Evolutionary conservation across 1,139 yeast genomes (phyloP).

Genomic region (Hansenula anomala): DNA sequence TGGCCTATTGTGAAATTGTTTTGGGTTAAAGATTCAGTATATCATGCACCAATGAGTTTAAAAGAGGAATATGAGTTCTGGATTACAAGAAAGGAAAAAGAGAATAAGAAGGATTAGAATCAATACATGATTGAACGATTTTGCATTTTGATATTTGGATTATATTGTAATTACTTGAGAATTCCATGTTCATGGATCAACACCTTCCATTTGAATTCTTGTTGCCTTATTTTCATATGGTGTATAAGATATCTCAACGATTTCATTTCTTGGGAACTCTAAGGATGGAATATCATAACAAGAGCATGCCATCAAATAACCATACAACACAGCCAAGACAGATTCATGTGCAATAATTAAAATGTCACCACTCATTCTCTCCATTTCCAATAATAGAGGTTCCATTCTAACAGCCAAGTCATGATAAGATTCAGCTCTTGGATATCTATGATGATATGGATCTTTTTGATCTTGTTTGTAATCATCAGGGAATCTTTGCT

Average conservation of each 20-base stretch:
- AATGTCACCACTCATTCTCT: constrained; percentile 82
- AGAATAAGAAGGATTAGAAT: constrained; percentile 3
- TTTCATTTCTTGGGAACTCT: constrained; percentile 72
- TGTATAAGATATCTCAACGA: constrained; percentile 82
- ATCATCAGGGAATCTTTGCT: constrained; percentile 60
- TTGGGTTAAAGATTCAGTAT: constrained; percentile 55
- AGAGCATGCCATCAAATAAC: constrained; percentile 89
- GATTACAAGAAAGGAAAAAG: constrained; percentile 17
- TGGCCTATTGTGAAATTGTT: constrained; percentile 43
- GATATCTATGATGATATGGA: constrained; percentile 90
- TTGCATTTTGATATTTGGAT: no score
- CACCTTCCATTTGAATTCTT: constrained; percentile 38
- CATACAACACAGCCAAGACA: constrained; percentile 81
- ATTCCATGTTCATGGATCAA: no score
- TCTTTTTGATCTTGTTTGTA: constrained; percentile 61
- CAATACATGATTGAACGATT: background rate
- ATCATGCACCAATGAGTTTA: constrained; percentile 31
- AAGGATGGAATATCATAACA: constrained; percentile 80
- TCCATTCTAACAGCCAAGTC: constrained; percentile 93
- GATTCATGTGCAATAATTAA: constrained; percentile 92
- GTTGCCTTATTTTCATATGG: constrained; percentile 79
- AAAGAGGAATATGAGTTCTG: constrained; percentile 28
- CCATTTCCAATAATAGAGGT: constrained; percentile 89
- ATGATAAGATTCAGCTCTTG: constrained; percentile 92
- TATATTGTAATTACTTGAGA: no score